Evolutionary conservation across 805 yeast genomes (phyloP), one percentile per base, ranked within the genome.

Genomic region (Tetrapisispora nanseiensis): DNA sequence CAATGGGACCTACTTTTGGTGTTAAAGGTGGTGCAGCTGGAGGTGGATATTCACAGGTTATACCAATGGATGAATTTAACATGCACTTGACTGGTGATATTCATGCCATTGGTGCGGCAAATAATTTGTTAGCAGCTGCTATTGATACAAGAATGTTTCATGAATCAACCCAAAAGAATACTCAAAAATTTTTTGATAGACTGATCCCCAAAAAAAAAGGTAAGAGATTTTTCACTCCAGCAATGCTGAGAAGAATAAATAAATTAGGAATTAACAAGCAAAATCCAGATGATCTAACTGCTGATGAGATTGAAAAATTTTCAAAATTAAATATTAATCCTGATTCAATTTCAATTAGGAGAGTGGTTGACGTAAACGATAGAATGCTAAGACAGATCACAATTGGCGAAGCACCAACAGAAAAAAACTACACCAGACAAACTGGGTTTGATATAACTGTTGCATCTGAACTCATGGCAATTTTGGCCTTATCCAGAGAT

Each of bases 11-110:
- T 40, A 90, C 97, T 16, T 90, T 90, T 56, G 98, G 98, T 63
- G 87, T 90, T 55, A 90, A 90, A 69, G 98, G 98, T 58, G 97
- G 97, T 65, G 98, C 98, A 44, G 97, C 97, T 16, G 98, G 98
- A 55, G 98, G 97, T 61, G 97, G 97, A 37, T 90, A 87, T 65
- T 76, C 97, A 2, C 97, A 90, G 68, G 97, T 90, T 36, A 89
- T 90, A 54, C 97, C 97, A 40, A 90, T 90, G 97, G 98, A 90
- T 65, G 97, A 90, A 67, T 90, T 90, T 72, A 90, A 92, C 70
- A 78, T 92, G 85, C 97, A 90, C 63, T 72, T 90, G 51, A 90
- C 97, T 39, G 97, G 97, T 61, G 98, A 90, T 63, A 90, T 90
- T 51, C 97, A 90, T 66, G 97, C 97, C 36, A 87, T 90, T 46